These are phyloP conservation scores for Suillus tomentosus DNA, from an alignment of 768 basidiomycete genomes.

Conservation along the genomic window DNA sequence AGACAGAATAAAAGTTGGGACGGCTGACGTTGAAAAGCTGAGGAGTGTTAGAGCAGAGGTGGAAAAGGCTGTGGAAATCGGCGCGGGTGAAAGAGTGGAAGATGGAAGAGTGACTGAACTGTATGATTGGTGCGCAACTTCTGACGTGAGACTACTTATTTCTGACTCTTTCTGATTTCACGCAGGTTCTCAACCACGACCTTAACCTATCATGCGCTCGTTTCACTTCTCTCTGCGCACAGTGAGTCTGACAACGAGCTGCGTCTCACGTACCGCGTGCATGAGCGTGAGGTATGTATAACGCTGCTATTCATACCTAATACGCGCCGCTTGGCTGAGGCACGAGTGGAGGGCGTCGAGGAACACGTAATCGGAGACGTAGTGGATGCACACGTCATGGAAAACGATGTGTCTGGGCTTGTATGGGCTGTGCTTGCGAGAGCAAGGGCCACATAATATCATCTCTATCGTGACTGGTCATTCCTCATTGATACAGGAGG, in stretches of 20 bases:
- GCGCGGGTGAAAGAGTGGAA: constrained; percentile 48
- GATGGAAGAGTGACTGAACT: constrained; percentile 51
- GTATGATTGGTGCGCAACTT: constrained; percentile 63
- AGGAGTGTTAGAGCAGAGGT: constrained; percentile 65
- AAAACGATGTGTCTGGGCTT: constrained; percentile 66
- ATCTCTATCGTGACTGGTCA: neutral
- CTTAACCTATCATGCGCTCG: constrained; percentile 60
- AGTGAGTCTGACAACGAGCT: constrained; percentile 77
- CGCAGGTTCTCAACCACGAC: constrained; percentile 73
- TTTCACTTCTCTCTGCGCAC: constrained; percentile 59
- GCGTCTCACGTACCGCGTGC: constrained; percentile 63
- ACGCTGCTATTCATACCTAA: constrained; percentile 70
- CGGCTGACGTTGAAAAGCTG: constrained; percentile 29
- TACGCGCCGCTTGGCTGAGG: constrained; percentile 64
- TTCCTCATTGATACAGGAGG: neutral
- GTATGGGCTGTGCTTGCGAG: constrained; percentile 60
- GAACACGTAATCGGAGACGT: constrained; percentile 61
- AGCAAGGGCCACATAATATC: constrained; percentile 28
- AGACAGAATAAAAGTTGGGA: constrained; percentile 59
- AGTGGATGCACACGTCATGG: constrained; percentile 60
- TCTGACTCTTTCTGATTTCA: neutral
- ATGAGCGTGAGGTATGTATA: constrained; percentile 47
- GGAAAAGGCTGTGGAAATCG: constrained; percentile 61
- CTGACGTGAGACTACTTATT: neutral
- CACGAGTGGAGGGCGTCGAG: constrained; percentile 51